Percentiles rank a stretch among this genome's conserved stretches.
Evolutionary conservation across 1,139 yeast genomes (phyloP).

Genomic region (Hansenula lynferdii): DNA sequence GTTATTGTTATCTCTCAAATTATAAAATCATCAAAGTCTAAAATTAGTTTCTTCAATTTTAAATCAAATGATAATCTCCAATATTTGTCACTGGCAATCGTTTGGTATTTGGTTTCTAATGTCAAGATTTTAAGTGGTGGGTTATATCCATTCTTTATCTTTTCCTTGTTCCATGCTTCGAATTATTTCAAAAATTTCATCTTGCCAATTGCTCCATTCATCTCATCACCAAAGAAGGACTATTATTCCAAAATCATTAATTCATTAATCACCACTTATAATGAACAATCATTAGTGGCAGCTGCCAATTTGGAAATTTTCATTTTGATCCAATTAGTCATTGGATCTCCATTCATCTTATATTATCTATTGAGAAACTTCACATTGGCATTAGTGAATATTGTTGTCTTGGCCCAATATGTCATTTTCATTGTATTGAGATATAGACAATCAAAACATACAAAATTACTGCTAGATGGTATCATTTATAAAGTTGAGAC

Average conservation of each 20-base stretch:
- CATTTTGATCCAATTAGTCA: slow-evolving; percentile 44
- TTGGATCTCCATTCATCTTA: slow-evolving; percentile 30
- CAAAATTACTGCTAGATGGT: slow-evolving; percentile 63
- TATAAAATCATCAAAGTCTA: slow-evolving; percentile 24
- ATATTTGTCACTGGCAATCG: slow-evolving; percentile 51
- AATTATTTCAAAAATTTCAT: slow-evolving; percentile 63
- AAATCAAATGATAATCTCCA: slow-evolving; percentile 59
- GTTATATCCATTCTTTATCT: slow-evolving; percentile 54
- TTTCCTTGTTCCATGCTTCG: slow-evolving; percentile 67
- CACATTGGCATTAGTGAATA: slow-evolving; percentile 55
- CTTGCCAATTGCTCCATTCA: slow-evolving; percentile 49
- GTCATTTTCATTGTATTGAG: slow-evolving; percentile 63
- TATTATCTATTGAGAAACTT: slow-evolving; percentile 36
- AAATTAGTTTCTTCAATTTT: slow-evolving; percentile 25
- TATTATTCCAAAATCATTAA: slow-evolving; percentile 40
- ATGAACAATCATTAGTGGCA: slow-evolving; percentile 63
- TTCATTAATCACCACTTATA: slow-evolving; percentile 55
- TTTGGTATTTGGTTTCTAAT: slow-evolving; percentile 50
- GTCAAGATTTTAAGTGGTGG: slow-evolving; percentile 44
- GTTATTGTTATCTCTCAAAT: slow-evolving; percentile 63
- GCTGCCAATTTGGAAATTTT: slow-evolving; percentile 71
- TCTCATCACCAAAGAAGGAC: slow-evolving; percentile 32
- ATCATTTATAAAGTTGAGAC: slow-evolving; percentile 69
- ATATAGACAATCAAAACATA: slow-evolving; percentile 73
- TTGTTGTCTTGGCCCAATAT: slow-evolving; percentile 48